These are phyloP conservation scores for Salix brachista DNA, from an alignment of 345 rosid species.

Conservation along the genomic window DNA sequence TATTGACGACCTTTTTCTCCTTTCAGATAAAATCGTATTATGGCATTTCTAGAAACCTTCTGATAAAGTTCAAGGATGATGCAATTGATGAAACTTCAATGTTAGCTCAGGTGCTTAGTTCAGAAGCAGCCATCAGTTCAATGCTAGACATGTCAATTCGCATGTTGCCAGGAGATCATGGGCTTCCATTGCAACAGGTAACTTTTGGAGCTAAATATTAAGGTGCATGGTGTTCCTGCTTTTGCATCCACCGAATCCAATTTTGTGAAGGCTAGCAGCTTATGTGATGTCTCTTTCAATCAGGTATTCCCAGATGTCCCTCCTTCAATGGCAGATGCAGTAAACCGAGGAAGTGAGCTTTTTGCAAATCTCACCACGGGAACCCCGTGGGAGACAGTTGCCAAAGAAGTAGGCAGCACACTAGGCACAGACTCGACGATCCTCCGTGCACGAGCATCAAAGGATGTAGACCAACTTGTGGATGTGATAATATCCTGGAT, in stretches of 20 bases:
- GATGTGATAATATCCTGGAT: slow-evolving; percentile 82
- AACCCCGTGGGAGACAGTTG: slow-evolving; percentile 89
- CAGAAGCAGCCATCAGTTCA: slow-evolving; percentile 86
- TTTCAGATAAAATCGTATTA: slow-evolving; percentile 87
- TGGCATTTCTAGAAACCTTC: slow-evolving; percentile 87
- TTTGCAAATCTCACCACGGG: slow-evolving; percentile 72
- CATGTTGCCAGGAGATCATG: slow-evolving; percentile 81
- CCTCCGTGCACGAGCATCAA: slow-evolving; percentile 62
- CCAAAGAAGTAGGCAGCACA: slow-evolving; percentile 83
- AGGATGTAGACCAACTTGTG: slow-evolving; percentile 60
- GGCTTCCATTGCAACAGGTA: slow-evolving; percentile 96
- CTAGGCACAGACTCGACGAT: slow-evolving; percentile 62
- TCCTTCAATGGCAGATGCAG: slow-evolving; percentile 96
- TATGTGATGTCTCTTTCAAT: slow-evolving; percentile 8
- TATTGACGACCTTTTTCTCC: slow-evolving; percentile 9
- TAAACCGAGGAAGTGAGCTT: slow-evolving; percentile 79
- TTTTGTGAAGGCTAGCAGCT: background rate
- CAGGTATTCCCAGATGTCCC: slow-evolving; percentile 94
- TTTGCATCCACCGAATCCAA: background rate
- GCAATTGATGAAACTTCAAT: slow-evolving; percentile 78
- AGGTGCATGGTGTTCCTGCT: background rate
- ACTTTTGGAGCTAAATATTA: slow-evolving; percentile 1
- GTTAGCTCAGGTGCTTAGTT: slow-evolving; percentile 83
- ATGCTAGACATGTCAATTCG: slow-evolving; percentile 96
- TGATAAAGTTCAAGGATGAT: slow-evolving; percentile 85